Evolutionary conservation across 768 basidiomycete genomes (phyloP), one percentile per base, ranked within the genome.

Genomic region (Leccinum boreale): DNA sequence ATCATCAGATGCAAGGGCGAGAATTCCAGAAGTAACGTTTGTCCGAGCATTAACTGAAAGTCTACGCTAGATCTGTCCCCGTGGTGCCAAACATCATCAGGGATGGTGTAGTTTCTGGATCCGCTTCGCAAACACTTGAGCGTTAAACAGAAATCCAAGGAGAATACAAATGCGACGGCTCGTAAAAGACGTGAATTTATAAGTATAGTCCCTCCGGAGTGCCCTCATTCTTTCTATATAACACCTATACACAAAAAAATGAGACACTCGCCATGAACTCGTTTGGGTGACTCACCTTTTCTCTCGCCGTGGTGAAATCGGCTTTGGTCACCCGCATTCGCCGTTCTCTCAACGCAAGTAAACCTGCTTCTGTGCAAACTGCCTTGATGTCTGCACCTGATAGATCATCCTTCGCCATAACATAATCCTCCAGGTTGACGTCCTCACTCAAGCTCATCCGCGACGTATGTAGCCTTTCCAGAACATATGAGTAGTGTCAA

Each of bases 351-450:
- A 99, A 78, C 5, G 97, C 97, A 33, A 98, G 79, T 52, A 99
- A 74, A 63, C 97, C 97, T n/a, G 97, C 96, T 71, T 99, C 97
- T 6, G 97, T 98, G 72, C 95, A 98, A 5, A 98, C 92, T 2
- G 96, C 97, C 77, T 98, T 98, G 81, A 99, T 98, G 68, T 99
- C 97, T 2, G 97, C 97, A 48, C 97, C 97, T 12, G 91, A 93
- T 21, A 97, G 76, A 67, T 98, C 96, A 65, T 99, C 97, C 74
- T 98, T 98, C 28, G 89, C 87, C 77, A 89, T 90, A 56, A 99
- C 86, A 67, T 93, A 93, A 73, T 98, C 96, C 70, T 98, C 96
- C 56, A 98, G 77, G 69, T 94, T 94, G 33, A 98, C 96, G 67
- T 96, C 94, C 26, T 83, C 82, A 52, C 75, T 76, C 56, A 99